These are phyloP conservation scores for Colletotrichum acutatum DNA, from an alignment of 2,329 filamentous ascomycete species.

Conservation along the genomic window DNA sequence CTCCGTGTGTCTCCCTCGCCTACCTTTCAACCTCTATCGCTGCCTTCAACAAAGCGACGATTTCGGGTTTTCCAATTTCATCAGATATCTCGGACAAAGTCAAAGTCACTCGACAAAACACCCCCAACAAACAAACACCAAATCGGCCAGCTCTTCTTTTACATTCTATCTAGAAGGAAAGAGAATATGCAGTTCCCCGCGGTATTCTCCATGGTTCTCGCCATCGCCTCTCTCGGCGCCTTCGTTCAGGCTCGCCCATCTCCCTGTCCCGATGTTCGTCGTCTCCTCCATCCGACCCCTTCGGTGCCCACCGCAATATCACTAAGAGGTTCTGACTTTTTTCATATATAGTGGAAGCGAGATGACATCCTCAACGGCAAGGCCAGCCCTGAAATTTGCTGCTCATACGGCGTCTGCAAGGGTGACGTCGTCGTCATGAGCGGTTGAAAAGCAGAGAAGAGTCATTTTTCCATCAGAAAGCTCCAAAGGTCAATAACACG, in stretches of 20 bases:
- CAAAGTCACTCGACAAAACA: background rate
- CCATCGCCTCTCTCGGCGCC: slow-evolving; percentile 40
- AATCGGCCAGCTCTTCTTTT: background rate
- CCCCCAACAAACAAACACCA: background rate
- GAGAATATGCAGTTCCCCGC: slow-evolving; percentile 42
- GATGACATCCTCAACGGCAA: slow-evolving; percentile 60
- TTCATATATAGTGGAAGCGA: slow-evolving; percentile 43
- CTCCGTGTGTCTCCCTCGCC: background rate
- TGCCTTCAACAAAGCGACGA: background rate
- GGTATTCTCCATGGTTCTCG: slow-evolving; percentile 39
- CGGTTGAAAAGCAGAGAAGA: slow-evolving; percentile 41
- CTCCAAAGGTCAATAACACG: background rate
- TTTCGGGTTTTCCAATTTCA: background rate
- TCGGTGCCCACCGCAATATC: background rate
- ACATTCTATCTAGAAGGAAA: slow-evolving; percentile 9
- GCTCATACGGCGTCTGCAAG: slow-evolving; percentile 64
- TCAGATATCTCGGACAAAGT: background rate
- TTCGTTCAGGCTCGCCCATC: slow-evolving; percentile 47
- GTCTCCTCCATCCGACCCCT: background rate
- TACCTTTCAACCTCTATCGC: background rate
- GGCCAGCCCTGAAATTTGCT: slow-evolving; percentile 61
- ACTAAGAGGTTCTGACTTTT: slow-evolving; percentile 23
- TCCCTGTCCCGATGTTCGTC: slow-evolving; percentile 52
- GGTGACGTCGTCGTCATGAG: slow-evolving; percentile 61
- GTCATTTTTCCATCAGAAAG: background rate